Evolutionary conservation across 192 early-diverging fungal genomes (phyloP).

Genomic region (Podila clonocystis): DNA sequence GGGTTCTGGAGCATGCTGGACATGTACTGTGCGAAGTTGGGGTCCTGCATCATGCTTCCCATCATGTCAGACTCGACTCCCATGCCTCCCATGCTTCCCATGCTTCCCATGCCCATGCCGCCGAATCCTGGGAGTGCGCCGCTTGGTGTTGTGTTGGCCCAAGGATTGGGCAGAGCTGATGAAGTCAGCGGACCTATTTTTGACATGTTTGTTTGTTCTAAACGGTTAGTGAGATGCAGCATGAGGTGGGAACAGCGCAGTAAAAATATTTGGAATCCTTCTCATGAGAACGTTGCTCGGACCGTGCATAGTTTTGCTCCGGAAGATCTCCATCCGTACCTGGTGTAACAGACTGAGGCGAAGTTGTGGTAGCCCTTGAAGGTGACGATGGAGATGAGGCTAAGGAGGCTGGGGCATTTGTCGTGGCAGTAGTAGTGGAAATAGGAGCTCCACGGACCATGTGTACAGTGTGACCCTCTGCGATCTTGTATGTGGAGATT

Average conservation of each 20-base stretch:
- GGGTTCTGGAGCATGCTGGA: conserved; percentile 84
- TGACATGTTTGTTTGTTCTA: neutral
- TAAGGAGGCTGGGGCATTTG: neutral
- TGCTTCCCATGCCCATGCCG: conserved; percentile 10
- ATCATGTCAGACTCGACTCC: conserved; percentile 55
- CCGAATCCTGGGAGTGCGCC: neutral
- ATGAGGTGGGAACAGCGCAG: no score
- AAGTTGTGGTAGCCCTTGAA: neutral
- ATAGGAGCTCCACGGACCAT: conserved; percentile 78
- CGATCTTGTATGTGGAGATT: conserved; percentile 80
- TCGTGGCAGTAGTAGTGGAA: neutral
- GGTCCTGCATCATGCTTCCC: conserved; percentile 79
- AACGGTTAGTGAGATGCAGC: no score
- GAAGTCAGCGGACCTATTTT: neutral
- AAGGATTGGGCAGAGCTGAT: conserved; percentile 6
- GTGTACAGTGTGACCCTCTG: conserved; percentile 90
- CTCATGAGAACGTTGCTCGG: no score
- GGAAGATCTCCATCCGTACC: neutral
- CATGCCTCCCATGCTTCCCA: conserved; percentile 67
- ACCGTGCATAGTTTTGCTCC: no score
- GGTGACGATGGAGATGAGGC: neutral
- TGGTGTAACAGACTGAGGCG: neutral
- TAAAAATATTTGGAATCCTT: no score
- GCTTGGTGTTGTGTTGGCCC: neutral
- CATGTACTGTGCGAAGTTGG: conserved; percentile 83